These are phyloP conservation scores for Penicillium fuscoglaucum DNA, from an alignment of 2,329 filamentous ascomycete genomes.

Conservation along the genomic window DNA sequence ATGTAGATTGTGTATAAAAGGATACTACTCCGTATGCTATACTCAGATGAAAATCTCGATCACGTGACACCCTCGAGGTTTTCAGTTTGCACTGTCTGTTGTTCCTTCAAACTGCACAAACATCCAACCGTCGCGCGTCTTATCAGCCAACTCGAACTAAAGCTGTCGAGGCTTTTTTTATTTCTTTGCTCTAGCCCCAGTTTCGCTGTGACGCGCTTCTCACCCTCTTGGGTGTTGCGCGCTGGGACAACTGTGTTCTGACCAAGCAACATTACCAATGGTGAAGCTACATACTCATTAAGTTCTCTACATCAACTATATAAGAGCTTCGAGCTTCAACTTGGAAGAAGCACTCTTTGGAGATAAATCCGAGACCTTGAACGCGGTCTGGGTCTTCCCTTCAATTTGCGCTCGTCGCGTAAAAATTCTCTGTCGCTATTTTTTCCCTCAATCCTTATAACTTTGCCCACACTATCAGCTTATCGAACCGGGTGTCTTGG, in stretches of 20 bases:
- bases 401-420: not conserved
- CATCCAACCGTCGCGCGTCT: constrained; percentile 31
- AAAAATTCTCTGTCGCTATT: not conserved
- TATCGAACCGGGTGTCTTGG: not conserved
- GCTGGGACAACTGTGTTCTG: not conserved
- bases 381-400: not conserved
- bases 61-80: constrained; percentile 24
- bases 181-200: not conserved
- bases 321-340: constrained; percentile 8
- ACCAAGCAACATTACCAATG: not conserved
- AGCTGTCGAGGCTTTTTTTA: constrained; percentile 7
- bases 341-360: not conserved
- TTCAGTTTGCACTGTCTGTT: constrained; percentile 43
- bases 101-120: constrained; percentile 43
- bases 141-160: constrained; percentile 22
- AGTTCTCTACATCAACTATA: not conserved
- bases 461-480: not conserved
- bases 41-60: accelerated
- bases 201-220: constrained; percentile 11
- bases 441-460: not conserved
- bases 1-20: not conserved
- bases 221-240: constrained; percentile 18
- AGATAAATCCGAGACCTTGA: not conserved
- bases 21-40: not conserved
- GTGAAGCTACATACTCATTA: not conserved